These are phyloP conservation scores for barrel medic (Medicago truncatula) DNA, from an alignment of 306 rosid genomes.

Conservation along the genomic window MtrunA17r5.0-ANR NC_053044.1:11984001-11984500, in stretches of 20 bases:
- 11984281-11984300: no score
- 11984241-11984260: no score
- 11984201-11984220: no score
- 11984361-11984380: no score
- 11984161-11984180: no score
- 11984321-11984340: not conserved
- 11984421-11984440: not conserved
- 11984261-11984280: no score
- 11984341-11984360: no score
- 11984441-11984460: not conserved
- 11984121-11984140: not conserved
- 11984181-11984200: no score
- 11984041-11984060: not conserved
- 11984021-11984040: not conserved
- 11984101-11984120: not conserved
- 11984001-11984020: not conserved
- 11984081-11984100: not conserved
- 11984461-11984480: not conserved
- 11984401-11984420: not conserved
- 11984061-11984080: constrained; percentile 10
- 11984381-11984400: not conserved
- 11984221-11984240: no score
- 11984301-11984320: no score
- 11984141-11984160: constrained; percentile 10
- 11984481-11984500: not conserved